Base-by-base conservation (phyloP, 2,329 filamentous ascomycete species). In the Stachybotrys echinatus region DNA sequence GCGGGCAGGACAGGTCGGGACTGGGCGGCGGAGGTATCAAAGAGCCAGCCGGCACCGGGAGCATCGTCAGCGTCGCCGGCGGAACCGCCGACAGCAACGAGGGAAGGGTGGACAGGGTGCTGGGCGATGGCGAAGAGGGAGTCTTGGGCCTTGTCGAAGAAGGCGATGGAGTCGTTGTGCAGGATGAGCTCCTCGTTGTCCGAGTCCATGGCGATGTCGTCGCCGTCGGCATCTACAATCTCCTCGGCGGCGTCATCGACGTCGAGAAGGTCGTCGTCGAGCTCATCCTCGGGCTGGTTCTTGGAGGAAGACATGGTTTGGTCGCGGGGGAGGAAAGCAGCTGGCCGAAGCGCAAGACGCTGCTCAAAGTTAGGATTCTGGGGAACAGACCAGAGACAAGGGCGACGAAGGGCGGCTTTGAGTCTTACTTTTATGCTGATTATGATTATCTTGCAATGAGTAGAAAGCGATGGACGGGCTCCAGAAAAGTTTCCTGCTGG, bases 81-180 rank as follows among this genome's bases (percentile, higher is more conserved):
- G 49, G 79, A 81, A 55, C 92, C 94, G 53, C 94, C 94, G 0
- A 94, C 96, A 4, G 92, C 87, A 52, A 97, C 77, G 52, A 97
- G 84, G 19, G 84, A 77, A 6, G 87, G 83, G 63, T 88, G 79
- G 6, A 84, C 74, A 4, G 94, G 94, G 67, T 99, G 94, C 66
- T 96, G 90, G 18, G 92, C 90, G 66, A 99, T 94, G 70, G 89
- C 84, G 75, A 96, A 99, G 63, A 99, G 88, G 53, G 87, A 92
- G 77, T 96, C 91, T 59, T 84, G 87, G 74, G 96, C 90, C 34
- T 73, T 70, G 74, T 97, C 94, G 64, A 97, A 96, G 75, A 95
- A 92, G 52, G 90, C 92, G 57, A 86, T 77, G 57, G 90, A 95
- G 76, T 99, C 92, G 76, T 97, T 99, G 55, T 94, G 83, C 6